phyloP scores from a whole-genome alignment of 1,284 basidiomycete genomes.

The Ceratobasidium sp. region DNA sequence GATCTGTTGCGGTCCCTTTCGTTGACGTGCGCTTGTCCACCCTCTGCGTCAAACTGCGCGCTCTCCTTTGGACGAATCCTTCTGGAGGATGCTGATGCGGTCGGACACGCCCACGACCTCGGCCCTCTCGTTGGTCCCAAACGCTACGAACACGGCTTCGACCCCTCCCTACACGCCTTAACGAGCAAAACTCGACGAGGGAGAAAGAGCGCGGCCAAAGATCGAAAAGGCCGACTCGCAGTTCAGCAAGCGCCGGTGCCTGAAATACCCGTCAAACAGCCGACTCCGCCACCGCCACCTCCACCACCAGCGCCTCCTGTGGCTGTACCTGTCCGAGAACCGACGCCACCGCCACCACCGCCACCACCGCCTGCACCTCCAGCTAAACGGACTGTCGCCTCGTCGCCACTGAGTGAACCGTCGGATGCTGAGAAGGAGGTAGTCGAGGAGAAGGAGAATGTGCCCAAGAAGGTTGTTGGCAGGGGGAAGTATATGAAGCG shows the following conservation, averaged over 20 bases:
- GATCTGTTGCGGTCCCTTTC: constrained; percentile 53
- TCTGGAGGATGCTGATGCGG: constrained; percentile 32
- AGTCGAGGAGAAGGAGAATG: not conserved
- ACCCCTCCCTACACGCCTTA: constrained; percentile 29
- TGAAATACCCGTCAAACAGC: constrained; percentile 44
- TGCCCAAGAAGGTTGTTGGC: constrained; percentile 5
- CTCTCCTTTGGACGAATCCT: constrained; percentile 41
- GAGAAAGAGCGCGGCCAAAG: constrained; percentile 21
- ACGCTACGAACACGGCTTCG: constrained; percentile 35
- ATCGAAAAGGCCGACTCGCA: constrained; percentile 49
- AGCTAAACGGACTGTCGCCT: constrained; percentile 53
- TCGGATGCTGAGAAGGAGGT: constrained; percentile 15
- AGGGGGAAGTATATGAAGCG: not conserved
- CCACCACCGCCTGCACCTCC: constrained; percentile 52
- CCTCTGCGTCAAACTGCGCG: constrained; percentile 31
- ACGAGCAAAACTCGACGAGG: constrained; percentile 40
- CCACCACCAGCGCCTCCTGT: constrained; percentile 38
- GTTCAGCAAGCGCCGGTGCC: constrained; percentile 22
- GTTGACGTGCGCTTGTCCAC: constrained; percentile 37
- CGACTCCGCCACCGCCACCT: constrained; percentile 38
- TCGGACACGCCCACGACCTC: constrained; percentile 27
- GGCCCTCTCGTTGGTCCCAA: constrained; percentile 34
- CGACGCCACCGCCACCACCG: constrained; percentile 50
- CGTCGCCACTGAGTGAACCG: constrained; percentile 29
- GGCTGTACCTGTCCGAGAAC: constrained; percentile 48